Evolutionary conservation across 75 land plant species (phyloP), one percentile per base, ranked within the genome.

Genomic region (Selaginella tamariscina): DNA sequence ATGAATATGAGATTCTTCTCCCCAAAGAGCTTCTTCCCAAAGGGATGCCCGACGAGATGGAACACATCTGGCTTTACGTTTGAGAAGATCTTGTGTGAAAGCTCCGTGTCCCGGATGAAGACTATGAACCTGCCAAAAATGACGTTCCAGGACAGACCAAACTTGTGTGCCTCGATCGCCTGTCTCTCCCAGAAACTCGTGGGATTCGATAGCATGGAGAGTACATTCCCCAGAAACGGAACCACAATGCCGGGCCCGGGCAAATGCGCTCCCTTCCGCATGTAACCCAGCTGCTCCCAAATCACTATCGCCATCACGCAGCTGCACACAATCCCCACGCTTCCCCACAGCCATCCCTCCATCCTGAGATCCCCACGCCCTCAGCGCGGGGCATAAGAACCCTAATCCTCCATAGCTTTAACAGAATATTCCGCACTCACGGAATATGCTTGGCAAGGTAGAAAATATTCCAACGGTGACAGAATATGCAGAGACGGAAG

Each of bases 21-120:
- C 27, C 98, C 98, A 71, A 89, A 93, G 27, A 93, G 82, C 77
- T 86, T 89, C 76, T 83, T 89, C 2, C 98, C 98, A 62, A 93
- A 86, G 0, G 98, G 98, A 65, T 93, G 98, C 56, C 98, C 98
- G 56, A 89, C 71, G 31, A 93, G 74, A 33, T 80, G 80, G 71
- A 93, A 86, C 15, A 74, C 91, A 33, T 85, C 95, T 29, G 87
- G 88, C 27, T 79, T 81, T 27, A 93, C 98, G 56, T 93, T 93
- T 70, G 98, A 68, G 76, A 93, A 86, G 44, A 93, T 44, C 73
- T 80, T 80, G 65, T 85, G 95, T 32, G 90, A 86, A 67, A 88
- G 82, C 70, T 92, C 97, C 31, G 85, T 71, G 79, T 73, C 75
- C 11, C 84, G 71, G 27, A 88, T 68, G 71, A 86, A 92, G 69